Evolutionary conservation across 305 asterid genomes (phyloP).

Genomic region (Solanum aculeatissimum): DNA sequence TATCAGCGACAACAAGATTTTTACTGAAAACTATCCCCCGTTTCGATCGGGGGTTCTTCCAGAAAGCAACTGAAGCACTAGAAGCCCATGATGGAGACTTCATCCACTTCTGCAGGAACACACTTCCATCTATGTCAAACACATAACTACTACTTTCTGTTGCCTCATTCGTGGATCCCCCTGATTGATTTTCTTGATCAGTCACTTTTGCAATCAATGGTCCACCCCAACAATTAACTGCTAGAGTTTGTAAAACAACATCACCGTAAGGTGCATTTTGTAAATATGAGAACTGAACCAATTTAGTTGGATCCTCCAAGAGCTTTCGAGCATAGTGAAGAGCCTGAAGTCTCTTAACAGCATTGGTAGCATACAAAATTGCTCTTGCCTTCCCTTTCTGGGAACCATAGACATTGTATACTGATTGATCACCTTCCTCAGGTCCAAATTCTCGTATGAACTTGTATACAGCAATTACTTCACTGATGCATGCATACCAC

Average conservation of each 20-base stretch:
- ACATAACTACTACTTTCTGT: conserved; percentile 37
- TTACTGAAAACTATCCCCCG: conserved; percentile 66
- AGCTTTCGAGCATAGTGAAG: conserved; percentile 65
- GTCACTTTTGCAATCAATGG: conserved; percentile 37
- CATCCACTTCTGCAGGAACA: conserved; percentile 86
- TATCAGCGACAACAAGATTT: conserved; percentile 62
- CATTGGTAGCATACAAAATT: conserved; percentile 36
- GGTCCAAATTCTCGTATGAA: conserved; percentile 78
- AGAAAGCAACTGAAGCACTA: conserved; percentile 59
- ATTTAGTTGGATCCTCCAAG: conserved; percentile 75
- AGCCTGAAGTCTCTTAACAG: conserved; percentile 82
- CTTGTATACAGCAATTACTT: conserved; percentile 56
- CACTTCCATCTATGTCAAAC: conserved; percentile 77
- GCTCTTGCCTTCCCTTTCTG: conserved; percentile 70
- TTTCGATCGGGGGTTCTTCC: conserved; percentile 45
- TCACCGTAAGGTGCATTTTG: conserved; percentile 74
- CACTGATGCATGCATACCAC: conserved; percentile 76
- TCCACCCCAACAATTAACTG: conserved; percentile 90
- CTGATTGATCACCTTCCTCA: conserved; percentile 49
- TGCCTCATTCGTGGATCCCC: conserved; percentile 25
- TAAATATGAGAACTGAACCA: conserved; percentile 66
- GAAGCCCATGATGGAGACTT: conserved; percentile 74
- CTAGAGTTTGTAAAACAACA: conserved; percentile 70
- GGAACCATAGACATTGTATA: conserved; percentile 58
- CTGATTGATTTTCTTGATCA: conserved; percentile 17